These are phyloP conservation scores for Nemania bipapillata DNA, from an alignment of 2,329 filamentous ascomycete species.

Conservation along the genomic window DNA sequence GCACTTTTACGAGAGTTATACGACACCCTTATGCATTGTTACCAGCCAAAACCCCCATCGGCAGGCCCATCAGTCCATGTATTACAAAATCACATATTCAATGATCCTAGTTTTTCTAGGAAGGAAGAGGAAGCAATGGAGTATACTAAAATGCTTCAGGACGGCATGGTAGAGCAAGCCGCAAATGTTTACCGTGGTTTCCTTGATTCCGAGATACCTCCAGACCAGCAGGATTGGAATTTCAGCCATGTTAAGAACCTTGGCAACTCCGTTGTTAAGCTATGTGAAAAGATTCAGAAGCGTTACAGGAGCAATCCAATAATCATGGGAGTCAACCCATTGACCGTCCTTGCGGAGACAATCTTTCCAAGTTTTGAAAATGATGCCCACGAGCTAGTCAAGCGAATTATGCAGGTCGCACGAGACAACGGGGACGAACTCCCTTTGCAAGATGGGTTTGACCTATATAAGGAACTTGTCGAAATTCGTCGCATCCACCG, in stretches of 20 bases:
- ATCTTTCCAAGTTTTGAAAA: conserved; percentile 90
- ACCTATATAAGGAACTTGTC: conserved; percentile 88
- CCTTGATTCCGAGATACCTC: conserved; percentile 81
- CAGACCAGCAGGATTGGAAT: conserved; percentile 84
- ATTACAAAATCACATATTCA: conserved; percentile 82
- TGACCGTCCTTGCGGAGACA: conserved; percentile 79
- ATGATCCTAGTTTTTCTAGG: conserved; percentile 78
- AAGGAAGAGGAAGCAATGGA: conserved; percentile 75
- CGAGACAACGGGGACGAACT: conserved; percentile 78
- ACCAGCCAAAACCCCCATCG: conserved; percentile 85
- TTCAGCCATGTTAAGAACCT: conserved; percentile 90
- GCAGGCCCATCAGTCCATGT: conserved; percentile 83
- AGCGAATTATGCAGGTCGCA: conserved; percentile 79
- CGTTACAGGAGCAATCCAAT: conserved; percentile 88
- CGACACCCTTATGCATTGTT: conserved; percentile 86
- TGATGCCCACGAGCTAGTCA: conserved; percentile 86
- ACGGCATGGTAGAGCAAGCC: conserved; percentile 78
- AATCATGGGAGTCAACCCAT: conserved; percentile 77
- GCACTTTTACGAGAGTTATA: conserved; percentile 86
- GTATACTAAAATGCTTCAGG: conserved; percentile 77
- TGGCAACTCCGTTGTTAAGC: conserved; percentile 83
- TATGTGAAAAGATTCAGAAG: conserved; percentile 90
- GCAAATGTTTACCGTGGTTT: conserved; percentile 81
- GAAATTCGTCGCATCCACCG: conserved; percentile 84
- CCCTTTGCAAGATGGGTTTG: conserved; percentile 90